A percentile compares a stretch with the other conserved stretches of the same genome.
Conservation (phyloP, 2,329 filamentous ascomycete genomes). For the Emericellopsis atlantica region DNA sequence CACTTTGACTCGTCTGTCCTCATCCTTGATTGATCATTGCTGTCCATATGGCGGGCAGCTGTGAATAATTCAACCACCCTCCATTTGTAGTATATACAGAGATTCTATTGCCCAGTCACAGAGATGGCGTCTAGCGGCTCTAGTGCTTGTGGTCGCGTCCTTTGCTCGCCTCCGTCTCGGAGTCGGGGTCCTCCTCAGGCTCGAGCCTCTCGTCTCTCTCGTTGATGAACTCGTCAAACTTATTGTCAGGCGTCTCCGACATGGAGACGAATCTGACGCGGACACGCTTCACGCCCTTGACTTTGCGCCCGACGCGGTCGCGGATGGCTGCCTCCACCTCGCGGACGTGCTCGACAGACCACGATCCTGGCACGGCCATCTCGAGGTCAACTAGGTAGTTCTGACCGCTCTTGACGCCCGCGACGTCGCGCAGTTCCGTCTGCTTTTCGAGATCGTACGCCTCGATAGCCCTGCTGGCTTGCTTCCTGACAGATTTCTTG, state of each 20-base stretch:
- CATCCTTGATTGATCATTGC: no score
- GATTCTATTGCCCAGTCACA: no score
- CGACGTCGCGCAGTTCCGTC: constrained; percentile 63
- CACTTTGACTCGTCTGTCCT: no score
- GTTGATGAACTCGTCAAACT: constrained; percentile 68
- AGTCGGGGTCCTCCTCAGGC: constrained; percentile 36
- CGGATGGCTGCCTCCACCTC: constrained; percentile 64
- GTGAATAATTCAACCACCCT: no score
- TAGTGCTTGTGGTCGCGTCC: no score
- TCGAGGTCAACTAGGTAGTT: constrained; percentile 92
- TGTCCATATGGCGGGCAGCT: no score
- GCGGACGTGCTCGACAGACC: constrained; percentile 60
- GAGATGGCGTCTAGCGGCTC: no score
- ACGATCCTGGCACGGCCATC: constrained; percentile 62
- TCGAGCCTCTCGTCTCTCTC: constrained; percentile 41
- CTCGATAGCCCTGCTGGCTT: constrained; percentile 46
- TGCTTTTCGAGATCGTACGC: constrained; percentile 39
- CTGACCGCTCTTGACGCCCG: constrained; percentile 89
- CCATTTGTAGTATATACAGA: no score
- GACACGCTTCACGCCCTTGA: constrained; percentile 74
- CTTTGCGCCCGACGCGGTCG: constrained; percentile 58
- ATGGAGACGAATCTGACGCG: constrained; percentile 72
- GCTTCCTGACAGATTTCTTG: constrained; percentile 55
- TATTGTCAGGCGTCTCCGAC: constrained; percentile 42
- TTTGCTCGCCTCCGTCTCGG: constrained; percentile 1